Conservation (phyloP, 176 grass and related monocot genomes). For the Tillandsia leiboldiana region DNA sequence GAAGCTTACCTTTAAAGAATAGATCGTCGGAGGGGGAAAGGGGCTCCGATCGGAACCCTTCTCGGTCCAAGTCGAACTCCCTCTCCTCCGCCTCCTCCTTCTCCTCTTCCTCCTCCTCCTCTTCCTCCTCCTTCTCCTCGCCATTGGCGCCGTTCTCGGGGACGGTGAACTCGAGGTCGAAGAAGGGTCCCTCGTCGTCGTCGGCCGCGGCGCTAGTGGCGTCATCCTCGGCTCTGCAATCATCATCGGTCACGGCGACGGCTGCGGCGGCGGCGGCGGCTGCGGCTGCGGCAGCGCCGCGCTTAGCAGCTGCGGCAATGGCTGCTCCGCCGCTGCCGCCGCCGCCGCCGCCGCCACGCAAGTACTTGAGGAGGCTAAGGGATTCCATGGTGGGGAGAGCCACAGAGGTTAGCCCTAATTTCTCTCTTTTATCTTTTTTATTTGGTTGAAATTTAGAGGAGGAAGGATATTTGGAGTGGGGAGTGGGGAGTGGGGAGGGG, state of each 20-base stretch:
- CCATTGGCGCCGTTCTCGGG: conserved; percentile 35
- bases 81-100: background rate
- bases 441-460: background rate
- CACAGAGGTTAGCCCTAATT: background rate
- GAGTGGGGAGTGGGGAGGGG: background rate
- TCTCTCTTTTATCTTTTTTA: background rate
- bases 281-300: conserved; percentile 16
- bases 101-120: conserved; percentile 3
- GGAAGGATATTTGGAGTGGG: background rate
- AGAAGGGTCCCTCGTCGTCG: conserved; percentile 79
- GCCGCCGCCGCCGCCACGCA: conserved; percentile 47
- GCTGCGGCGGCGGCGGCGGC: conserved; percentile 21
- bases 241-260: conserved; percentile 13
- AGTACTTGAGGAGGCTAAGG: conserved; percentile 81
- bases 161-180: conserved; percentile 92
- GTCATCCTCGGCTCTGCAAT: background rate
- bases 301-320: conserved; percentile 16
- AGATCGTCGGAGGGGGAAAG: conserved; percentile 25
- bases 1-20: conserved; percentile 32
- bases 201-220: background rate
- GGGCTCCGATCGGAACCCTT: conserved; percentile 10
- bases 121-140: conserved; percentile 27
- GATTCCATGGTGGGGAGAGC: conserved; percentile 56
- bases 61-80: conserved; percentile 15
- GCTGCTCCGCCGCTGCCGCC: conserved; percentile 26